These are phyloP conservation scores for Nicotiana benthamiana DNA, from an alignment of 257 asterid genomes.

Conservation along the genomic window DNA sequence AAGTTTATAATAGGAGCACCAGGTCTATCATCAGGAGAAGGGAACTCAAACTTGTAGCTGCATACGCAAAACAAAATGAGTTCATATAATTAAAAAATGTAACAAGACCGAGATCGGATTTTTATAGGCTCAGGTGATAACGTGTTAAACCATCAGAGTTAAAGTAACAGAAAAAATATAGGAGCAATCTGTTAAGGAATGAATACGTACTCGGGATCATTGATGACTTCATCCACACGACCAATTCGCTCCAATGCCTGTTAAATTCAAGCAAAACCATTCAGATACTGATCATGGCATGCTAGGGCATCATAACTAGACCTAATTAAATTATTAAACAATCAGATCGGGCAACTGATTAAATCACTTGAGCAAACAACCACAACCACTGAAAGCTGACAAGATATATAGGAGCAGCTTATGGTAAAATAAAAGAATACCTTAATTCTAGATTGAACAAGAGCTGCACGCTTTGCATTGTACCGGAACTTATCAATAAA, in stretches of 20 bases:
- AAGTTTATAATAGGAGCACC: constrained; percentile 97
- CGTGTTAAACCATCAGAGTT: constrained; percentile 1
- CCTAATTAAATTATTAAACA: neutral
- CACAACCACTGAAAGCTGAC: neutral
- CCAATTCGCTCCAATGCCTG: constrained; percentile 97
- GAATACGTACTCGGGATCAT: constrained; percentile 86
- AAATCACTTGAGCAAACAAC: neutral
- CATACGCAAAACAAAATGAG: constrained; percentile 12
- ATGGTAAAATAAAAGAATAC: constrained; percentile 24
- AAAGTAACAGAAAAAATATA: neutral
- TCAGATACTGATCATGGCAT: neutral
- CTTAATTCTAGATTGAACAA: constrained; percentile 99
- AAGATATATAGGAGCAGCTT: constrained; percentile 5
- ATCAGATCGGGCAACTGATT: neutral
- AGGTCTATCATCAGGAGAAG: constrained; percentile 98
- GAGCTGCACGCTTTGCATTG: constrained; percentile 98
- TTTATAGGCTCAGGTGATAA: constrained; percentile 3
- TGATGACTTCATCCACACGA: constrained; percentile 70
- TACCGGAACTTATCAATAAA: constrained; percentile 95
- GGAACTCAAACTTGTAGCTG: constrained; percentile 98
- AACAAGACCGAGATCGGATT: neutral
- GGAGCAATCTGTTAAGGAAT: neutral
- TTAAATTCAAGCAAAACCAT: constrained; percentile 12
- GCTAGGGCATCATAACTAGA: constrained; percentile 7
- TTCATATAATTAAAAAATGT: constrained; percentile 5